A percentile compares a stretch with the other conserved stretches of the same genome.
phyloP scores from a whole-genome alignment of 2,329 filamentous ascomycete genomes.

The Tolypocladium guangdongense region DNA sequence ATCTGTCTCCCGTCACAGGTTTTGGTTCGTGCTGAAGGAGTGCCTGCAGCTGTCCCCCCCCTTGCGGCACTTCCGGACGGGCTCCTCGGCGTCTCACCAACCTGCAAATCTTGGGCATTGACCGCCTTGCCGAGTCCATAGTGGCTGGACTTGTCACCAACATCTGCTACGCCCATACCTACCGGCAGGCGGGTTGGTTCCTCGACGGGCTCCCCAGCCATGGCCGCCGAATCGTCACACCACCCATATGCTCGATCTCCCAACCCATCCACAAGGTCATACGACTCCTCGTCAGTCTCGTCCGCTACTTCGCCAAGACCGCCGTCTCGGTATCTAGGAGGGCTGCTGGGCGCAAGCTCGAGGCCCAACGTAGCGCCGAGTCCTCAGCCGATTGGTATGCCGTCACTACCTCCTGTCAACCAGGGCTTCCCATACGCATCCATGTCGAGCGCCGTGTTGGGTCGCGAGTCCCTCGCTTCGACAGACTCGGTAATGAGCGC shows the following conservation, averaged over 20 bases:
- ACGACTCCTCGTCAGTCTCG: slow-evolving; percentile 53
- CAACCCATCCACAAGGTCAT: slow-evolving; percentile 49
- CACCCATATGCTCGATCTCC: slow-evolving; percentile 50
- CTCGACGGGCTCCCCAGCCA: slow-evolving; percentile 8
- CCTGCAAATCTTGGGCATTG: neutral
- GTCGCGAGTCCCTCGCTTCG: slow-evolving; percentile 50
- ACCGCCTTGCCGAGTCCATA: neutral
- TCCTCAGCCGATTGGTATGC: slow-evolving; percentile 42
- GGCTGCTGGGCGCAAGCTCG: slow-evolving; percentile 39
- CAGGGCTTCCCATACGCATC: slow-evolving; percentile 42
- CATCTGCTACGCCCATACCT: neutral
- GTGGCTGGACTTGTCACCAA: neutral
- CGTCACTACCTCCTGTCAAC: slow-evolving; percentile 36
- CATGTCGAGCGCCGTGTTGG: slow-evolving; percentile 36
- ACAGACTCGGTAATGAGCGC: slow-evolving; percentile 46
- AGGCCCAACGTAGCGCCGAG: slow-evolving; percentile 37
- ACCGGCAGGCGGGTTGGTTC: neutral
- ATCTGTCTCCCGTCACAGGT: slow-evolving; percentile 7
- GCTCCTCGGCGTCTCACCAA: neutral
- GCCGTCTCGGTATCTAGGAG: slow-evolving; percentile 39
- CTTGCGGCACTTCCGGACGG: neutral
- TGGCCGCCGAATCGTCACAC: slow-evolving; percentile 45
- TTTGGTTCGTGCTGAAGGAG: neutral
- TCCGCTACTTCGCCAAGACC: slow-evolving; percentile 49
- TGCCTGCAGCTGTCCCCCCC: neutral